phyloP scores from a whole-genome alignment of 2,329 filamentous ascomycete genomes.

The Epichloe gansuensis region DNA sequence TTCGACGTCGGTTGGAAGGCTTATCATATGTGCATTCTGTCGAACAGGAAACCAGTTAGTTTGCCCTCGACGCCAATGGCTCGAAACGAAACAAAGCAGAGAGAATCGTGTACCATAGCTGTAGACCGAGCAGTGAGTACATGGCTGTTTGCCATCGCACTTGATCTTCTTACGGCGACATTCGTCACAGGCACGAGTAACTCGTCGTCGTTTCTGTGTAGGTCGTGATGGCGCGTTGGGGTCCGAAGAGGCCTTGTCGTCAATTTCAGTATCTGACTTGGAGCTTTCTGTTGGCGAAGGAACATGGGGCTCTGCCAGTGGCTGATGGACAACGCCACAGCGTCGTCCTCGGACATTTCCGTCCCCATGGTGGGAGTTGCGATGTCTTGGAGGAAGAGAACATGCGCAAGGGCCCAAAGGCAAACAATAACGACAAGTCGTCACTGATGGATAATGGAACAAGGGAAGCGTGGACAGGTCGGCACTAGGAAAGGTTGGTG shows the following conservation, averaged over 20 bases:
- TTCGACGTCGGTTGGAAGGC: slow-evolving; percentile 80
- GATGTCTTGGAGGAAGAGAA: neutral
- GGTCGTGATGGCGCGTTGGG: slow-evolving; percentile 36
- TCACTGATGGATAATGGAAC: neutral
- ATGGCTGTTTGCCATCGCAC: slow-evolving; percentile 76
- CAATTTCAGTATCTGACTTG: slow-evolving; percentile 29
- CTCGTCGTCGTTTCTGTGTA: slow-evolving; percentile 64
- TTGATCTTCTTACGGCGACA: slow-evolving; percentile 81
- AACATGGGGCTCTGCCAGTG: slow-evolving; percentile 25
- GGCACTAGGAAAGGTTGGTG: neutral
- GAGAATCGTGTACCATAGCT: slow-evolving; percentile 67
- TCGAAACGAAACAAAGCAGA: neutral
- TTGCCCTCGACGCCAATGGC: neutral
- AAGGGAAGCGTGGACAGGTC: neutral
- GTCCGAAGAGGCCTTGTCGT: slow-evolving; percentile 22
- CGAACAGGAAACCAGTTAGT: neutral
- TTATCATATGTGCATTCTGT: slow-evolving; percentile 95
- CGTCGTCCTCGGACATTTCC: slow-evolving; percentile 33
- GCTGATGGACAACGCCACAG: slow-evolving; percentile 21
- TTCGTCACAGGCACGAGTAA: slow-evolving; percentile 72
- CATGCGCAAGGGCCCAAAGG: slow-evolving; percentile 5
- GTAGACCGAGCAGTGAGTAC: slow-evolving; percentile 94
- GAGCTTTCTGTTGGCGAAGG: slow-evolving; percentile 30
- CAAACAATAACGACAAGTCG: neutral
- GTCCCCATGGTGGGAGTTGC: slow-evolving; percentile 18